Evolutionary conservation across 768 basidiomycete genomes (phyloP), one percentile per base, ranked within the genome.

Genomic region (Lactarius evosmus): DNA sequence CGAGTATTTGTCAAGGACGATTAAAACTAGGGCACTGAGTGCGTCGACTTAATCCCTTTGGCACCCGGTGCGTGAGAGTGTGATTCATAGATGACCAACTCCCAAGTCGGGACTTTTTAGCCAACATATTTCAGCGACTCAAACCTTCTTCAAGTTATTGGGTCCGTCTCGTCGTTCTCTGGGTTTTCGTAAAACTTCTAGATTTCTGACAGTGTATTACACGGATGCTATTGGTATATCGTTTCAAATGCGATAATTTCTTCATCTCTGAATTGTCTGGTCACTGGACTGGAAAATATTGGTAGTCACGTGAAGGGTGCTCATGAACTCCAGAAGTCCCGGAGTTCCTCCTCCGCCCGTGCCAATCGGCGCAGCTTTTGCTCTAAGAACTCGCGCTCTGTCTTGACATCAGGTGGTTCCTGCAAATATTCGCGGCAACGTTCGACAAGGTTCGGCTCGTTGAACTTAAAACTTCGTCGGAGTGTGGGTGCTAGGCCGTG

Each of bases 101-200:
- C 27, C 56, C 22, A 30, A 85, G 88, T 82, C 32, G 89, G 90
- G 33, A 84, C 80, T 5, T 92, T 91, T 74, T 86, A 86, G 30
- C 73, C 92, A 32, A 75, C 72, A 55, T 92, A 92, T 73, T 85
- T 83, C 65, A 91, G 89, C 9, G 89, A 93, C 72, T 83, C 84
- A n/a, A 92, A 91, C 75, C 78, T 84, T 84, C 1, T 72, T 87
- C 41, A 44, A 44, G 19, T 44, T 51, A 75, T 85, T 55, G 88
- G 90, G 7, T 74, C 78, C 32, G 85, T 91, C 63, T 78, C 78
- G 14, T 70, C 87, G 1, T 91, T 92, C 74, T 80, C 79, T 29
- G 86, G 85, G 22, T 75, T 75, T 19, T 89, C 88, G 0, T 81
- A 82, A 27, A 80, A 76, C 55, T 91, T 91, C 74, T 85, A 80